A percentile compares a stretch with the other conserved stretches of the same genome.
phyloP scores from a whole-genome alignment of 345 rosid species.

The Eucalyptus marginata region DNA sequence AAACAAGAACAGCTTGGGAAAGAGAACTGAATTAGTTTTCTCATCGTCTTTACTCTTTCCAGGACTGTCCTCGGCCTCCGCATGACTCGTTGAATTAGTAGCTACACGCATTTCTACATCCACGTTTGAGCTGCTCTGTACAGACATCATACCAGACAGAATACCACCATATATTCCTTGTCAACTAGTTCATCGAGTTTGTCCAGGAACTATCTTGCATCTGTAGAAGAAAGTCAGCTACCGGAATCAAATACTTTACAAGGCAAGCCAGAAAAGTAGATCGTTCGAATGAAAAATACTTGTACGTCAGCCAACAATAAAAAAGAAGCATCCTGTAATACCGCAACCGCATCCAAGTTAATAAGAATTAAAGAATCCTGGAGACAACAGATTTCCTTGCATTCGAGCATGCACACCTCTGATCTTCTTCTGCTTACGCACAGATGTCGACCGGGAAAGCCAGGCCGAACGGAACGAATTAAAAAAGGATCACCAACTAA shows the following conservation, averaged over 20 bases:
- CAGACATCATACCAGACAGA: not conserved
- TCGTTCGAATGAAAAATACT: not conserved
- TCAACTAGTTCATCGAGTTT: not conserved
- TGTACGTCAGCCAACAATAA: not conserved
- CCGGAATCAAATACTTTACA: not conserved
- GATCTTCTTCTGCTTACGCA: not conserved
- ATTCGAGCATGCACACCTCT: not conserved
- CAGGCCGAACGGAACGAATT: not conserved
- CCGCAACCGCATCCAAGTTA: not conserved
- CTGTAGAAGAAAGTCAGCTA: not conserved
- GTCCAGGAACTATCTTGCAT: not conserved
- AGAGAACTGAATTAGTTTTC: constrained; percentile 48
- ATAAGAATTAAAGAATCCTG: not conserved
- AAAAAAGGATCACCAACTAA: not conserved
- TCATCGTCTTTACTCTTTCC: constrained; percentile 29
- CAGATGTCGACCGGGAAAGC: not conserved
- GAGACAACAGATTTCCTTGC: not conserved
- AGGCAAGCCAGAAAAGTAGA: not conserved
- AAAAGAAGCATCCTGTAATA: not conserved
- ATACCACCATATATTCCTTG: not conserved
- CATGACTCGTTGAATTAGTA: not conserved
- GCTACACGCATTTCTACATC: not conserved
- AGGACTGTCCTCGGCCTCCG: constrained; percentile 1
- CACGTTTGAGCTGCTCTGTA: not conserved
- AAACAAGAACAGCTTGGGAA: constrained; percentile 64